These are phyloP conservation scores for Leccinum arenicola DNA, from an alignment of 768 basidiomycete genomes.

Conservation along the genomic window DNA sequence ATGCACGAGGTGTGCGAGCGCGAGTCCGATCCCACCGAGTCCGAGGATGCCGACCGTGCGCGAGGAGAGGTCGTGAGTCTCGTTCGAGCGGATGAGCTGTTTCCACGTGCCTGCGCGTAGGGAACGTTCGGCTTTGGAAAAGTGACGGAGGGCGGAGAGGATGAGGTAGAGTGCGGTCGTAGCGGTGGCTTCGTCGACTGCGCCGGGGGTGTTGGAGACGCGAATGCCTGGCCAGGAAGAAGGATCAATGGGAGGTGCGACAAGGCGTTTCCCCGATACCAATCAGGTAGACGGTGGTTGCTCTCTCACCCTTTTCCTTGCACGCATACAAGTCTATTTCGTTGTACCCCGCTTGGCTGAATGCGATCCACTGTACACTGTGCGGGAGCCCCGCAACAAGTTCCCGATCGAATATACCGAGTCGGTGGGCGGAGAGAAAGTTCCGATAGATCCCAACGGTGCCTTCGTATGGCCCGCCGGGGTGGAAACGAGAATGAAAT, in stretches of 20 bases:
- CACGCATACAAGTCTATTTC: conserved; percentile 73
- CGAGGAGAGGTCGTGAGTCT: conserved; percentile 61
- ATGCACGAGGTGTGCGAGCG: conserved; percentile 65
- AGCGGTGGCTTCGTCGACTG: conserved; percentile 88
- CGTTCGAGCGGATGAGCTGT: conserved; percentile 35
- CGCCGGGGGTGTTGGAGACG: conserved; percentile 79
- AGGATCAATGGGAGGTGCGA: too few relatives aligned
- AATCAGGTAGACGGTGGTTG: conserved; percentile 25
- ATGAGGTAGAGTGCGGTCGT: conserved; percentile 84
- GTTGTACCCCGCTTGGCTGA: conserved; percentile 89
- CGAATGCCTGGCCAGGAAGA: not conserved
- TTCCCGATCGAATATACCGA: conserved; percentile 49
- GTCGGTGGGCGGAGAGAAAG: conserved; percentile 40
- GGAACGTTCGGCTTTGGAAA: conserved; percentile 56
- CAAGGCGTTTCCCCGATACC: too few relatives aligned
- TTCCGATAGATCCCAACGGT: conserved; percentile 50
- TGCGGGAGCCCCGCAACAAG: conserved; percentile 58
- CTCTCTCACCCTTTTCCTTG: conserved; percentile 65
- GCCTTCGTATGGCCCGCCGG: conserved; percentile 46
- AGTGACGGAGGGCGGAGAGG: conserved; percentile 74
- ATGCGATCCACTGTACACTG: conserved; percentile 77
- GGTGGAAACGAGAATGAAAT: conserved; percentile 42
- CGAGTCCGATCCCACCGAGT: conserved; percentile 72
- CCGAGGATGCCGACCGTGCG: conserved; percentile 73
- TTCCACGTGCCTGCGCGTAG: conserved; percentile 61